Percentiles rank a stretch among this genome's conserved stretches.
These are phyloP conservation scores for Trichoderma atroviride DNA, from an alignment of 2,329 filamentous ascomycete species.

Conservation along the genomic window DNA sequence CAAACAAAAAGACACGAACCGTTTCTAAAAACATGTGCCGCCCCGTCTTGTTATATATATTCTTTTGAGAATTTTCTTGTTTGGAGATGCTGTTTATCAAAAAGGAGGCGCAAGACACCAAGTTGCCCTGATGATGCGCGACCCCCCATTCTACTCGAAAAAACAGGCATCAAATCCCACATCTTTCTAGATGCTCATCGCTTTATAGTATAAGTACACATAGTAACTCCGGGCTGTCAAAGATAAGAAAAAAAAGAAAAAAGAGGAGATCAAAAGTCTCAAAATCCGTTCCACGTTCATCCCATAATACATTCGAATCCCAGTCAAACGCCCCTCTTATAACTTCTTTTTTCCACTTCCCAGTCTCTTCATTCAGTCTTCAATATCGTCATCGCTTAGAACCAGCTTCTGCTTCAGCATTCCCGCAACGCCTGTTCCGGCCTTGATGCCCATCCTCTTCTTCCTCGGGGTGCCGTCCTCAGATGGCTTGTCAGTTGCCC, in stretches of 20 bases:
- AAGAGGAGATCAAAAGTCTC: background rate
- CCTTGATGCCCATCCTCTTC: slow-evolving; percentile 45
- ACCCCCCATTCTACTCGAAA: background rate
- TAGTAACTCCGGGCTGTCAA: background rate
- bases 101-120: background rate
- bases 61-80: background rate
- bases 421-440: slow-evolving; percentile 42
- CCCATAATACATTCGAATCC: background rate
- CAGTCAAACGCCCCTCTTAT: background rate
- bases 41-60: background rate
- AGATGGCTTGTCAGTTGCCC: slow-evolving; percentile 64
- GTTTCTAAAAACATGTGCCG: background rate
- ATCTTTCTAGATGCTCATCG: background rate
- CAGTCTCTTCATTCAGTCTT: slow-evolving; percentile 55
- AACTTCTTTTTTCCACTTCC: background rate
- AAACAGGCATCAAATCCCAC: background rate
- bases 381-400: slow-evolving; percentile 82
- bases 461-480: slow-evolving; percentile 58
- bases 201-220: slow-evolving; percentile 3
- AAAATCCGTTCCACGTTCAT: background rate
- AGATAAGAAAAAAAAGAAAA: background rate
- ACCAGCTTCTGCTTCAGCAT: slow-evolving; percentile 67
- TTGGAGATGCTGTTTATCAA: background rate
- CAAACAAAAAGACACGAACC: slow-evolving; percentile 3
- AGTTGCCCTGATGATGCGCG: background rate